phyloP scores from a whole-genome alignment of 1,139 yeast genomes.

The Yamadazyma conglobata region DNA sequence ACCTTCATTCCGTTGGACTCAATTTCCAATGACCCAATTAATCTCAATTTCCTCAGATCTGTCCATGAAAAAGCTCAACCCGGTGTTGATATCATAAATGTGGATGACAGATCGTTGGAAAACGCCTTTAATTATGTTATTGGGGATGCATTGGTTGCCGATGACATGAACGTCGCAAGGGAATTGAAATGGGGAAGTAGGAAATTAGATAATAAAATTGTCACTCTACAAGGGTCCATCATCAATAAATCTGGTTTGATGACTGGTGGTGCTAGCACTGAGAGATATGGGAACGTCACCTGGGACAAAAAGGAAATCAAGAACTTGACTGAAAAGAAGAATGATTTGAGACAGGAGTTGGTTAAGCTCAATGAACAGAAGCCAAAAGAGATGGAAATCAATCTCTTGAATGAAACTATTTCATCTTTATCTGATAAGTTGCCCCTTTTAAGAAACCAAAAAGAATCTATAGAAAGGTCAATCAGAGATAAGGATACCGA shows the following conservation, averaged over 20 bases:
- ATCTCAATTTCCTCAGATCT: slow-evolving; percentile 58
- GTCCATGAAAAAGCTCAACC: slow-evolving; percentile 58
- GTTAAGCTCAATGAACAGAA: slow-evolving; percentile 45
- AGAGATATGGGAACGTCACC: slow-evolving; percentile 33
- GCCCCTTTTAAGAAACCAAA: slow-evolving; percentile 49
- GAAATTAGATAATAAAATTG: slow-evolving; percentile 62
- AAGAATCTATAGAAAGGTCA: slow-evolving; percentile 47
- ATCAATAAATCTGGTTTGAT: slow-evolving; percentile 84
- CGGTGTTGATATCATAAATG: slow-evolving; percentile 69
- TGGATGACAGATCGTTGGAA: slow-evolving; percentile 60
- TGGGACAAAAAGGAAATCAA: slow-evolving; percentile 80
- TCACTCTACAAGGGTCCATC: slow-evolving; percentile 79
- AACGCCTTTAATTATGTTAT: slow-evolving; percentile 80
- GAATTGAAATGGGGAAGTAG: slow-evolving; percentile 61
- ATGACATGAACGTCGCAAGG: slow-evolving; percentile 64
- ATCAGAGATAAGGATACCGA: slow-evolving; percentile 56
- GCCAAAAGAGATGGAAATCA: slow-evolving; percentile 58
- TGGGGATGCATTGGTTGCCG: slow-evolving; percentile 80
- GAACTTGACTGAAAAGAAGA: slow-evolving; percentile 55
- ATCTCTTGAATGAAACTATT: slow-evolving; percentile 55
- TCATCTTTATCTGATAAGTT: slow-evolving; percentile 51
- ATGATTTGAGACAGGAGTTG: slow-evolving; percentile 54
- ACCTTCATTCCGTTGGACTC: slow-evolving; percentile 88
- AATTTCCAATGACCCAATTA: slow-evolving; percentile 49
- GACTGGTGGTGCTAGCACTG: slow-evolving; percentile 75